Evolutionary conservation across 1,139 yeast species (phyloP).

Genomic region (Torulaspora pretoriensis): DNA sequence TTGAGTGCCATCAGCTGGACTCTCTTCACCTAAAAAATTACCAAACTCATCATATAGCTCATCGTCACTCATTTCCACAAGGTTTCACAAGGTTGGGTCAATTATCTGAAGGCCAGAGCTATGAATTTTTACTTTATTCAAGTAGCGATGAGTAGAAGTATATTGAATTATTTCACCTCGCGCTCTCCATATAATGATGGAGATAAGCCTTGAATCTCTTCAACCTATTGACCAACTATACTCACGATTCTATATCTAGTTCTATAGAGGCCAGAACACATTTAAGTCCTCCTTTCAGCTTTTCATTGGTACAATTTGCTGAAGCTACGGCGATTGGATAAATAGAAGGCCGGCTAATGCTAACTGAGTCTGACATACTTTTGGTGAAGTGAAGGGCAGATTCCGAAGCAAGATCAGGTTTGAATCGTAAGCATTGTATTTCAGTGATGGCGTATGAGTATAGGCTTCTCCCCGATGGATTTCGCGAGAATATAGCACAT

Average conservation of each 20-base stretch:
- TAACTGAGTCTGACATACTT: not conserved
- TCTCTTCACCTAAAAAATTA: conserved; percentile 40
- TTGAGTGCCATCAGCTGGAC: conserved; percentile 19
- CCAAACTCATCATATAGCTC: conserved; percentile 68
- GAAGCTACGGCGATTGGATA: not conserved
- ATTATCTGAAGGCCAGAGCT: not conserved
- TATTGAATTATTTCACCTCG: conserved; percentile 2
- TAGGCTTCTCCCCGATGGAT: conserved; percentile 20
- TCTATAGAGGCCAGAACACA: too few relatives aligned
- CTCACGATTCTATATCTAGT: too few relatives aligned
- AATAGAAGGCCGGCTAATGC: not conserved
- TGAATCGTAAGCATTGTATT: not conserved
- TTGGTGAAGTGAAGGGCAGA: not conserved
- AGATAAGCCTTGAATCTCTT: not conserved
- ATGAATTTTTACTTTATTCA: not conserved
- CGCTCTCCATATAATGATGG: not conserved
- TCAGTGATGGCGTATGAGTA: conserved; percentile 24
- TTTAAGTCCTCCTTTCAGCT: too few relatives aligned
- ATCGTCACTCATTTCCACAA: conserved; percentile 7
- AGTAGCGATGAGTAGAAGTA: not conserved
- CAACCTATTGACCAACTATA: too few relatives aligned
- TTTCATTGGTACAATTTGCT: too few relatives aligned
- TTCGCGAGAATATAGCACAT: conserved; percentile 25
- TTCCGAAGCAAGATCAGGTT: too few relatives aligned
- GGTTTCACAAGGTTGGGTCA: not conserved